Conservation (phyloP, 768 basidiomycete genomes). For the Podaxis pistillaris region DNA sequence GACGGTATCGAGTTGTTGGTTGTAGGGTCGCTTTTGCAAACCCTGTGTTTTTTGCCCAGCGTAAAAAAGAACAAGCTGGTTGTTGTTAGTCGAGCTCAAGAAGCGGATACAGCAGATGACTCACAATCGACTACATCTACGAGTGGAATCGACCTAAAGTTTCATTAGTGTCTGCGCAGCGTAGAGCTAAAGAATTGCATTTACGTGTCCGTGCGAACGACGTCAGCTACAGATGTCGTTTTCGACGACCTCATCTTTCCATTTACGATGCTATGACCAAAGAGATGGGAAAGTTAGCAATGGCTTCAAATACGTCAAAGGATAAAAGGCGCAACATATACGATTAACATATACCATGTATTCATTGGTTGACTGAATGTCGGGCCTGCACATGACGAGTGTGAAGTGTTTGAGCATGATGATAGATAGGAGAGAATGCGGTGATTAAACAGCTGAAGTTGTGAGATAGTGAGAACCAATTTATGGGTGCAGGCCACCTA, state of each 20-base stretch:
- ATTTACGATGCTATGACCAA: slow-evolving; percentile 62
- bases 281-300: slow-evolving; percentile 12
- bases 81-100: neutral
- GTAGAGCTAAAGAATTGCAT: slow-evolving; percentile 19
- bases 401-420: slow-evolving; percentile 49
- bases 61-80: slow-evolving; percentile 70
- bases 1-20: slow-evolving; percentile 75
- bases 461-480: slow-evolving; percentile 8
- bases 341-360: slow-evolving; percentile 68
- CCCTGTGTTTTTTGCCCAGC: slow-evolving; percentile 78
- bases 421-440: slow-evolving; percentile 7
- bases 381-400: slow-evolving; percentile 81
- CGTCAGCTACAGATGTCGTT: slow-evolving; percentile 17
- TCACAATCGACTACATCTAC: slow-evolving; percentile 80
- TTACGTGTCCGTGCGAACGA: slow-evolving; percentile 61
- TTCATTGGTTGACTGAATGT: slow-evolving; percentile 68
- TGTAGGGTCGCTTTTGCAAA: slow-evolving; percentile 69
- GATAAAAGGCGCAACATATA: slow-evolving; percentile 21
- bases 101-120: slow-evolving; percentile 21
- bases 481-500: no score
- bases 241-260: slow-evolving; percentile 66
- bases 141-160: slow-evolving; percentile 61
- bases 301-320: slow-evolving; percentile 2
- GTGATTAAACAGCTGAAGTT: slow-evolving; percentile 3
- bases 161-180: slow-evolving; percentile 15